Evolutionary conservation across 2,329 filamentous ascomycete genomes (phyloP), one percentile per base, ranked within the genome.

Genomic region (Dendryphion nanum): DNA sequence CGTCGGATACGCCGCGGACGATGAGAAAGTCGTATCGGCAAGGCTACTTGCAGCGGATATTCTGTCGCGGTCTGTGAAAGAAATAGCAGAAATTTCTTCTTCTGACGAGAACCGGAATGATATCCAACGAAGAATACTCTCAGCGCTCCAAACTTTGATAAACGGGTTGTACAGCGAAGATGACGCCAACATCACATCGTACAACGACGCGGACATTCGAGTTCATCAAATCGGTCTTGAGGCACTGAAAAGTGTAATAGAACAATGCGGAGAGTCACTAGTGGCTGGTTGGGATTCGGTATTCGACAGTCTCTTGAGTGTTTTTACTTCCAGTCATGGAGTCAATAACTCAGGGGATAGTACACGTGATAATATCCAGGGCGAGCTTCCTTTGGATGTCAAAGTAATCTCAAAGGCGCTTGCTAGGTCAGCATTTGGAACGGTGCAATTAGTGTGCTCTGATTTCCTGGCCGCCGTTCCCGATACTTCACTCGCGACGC

Each of bases 391-490:
- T n/a, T n/a, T n/a, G n/a, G n/a, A n/a, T n/a, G 39, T 50, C 16
- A 51, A 63, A n/a, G 56, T 73, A 7, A 64, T 73, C 5, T 91
- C 89, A 10, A 76, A 82, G 30, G 84, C 83, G 48, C 77, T 97
- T 16, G 86, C 95, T 35, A 80, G 89, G 44, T 85, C 88, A 13
- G 86, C 91, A 0, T 98, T 98, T 63, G 85, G 81, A 47, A 95
- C 90, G 2, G 73, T 95, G 10, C 89, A 97, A 61, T 79, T 98
- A 3, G 85, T 98, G 31, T 95, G 90, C 63, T 96, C 93, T 0
- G 93, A 98, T 64, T 98, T 98, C 56, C 69, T 98, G 21, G 76
- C 82, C 12, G 82, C 86, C 5, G 61, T 75, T n/a, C 71, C 76
- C 83, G 40, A 86, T 80, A 31, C 81, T 79, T 61, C 78, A 73